phyloP scores from a whole-genome alignment of 805 yeast species.

The Metschnikowia arizonensis region DNA sequence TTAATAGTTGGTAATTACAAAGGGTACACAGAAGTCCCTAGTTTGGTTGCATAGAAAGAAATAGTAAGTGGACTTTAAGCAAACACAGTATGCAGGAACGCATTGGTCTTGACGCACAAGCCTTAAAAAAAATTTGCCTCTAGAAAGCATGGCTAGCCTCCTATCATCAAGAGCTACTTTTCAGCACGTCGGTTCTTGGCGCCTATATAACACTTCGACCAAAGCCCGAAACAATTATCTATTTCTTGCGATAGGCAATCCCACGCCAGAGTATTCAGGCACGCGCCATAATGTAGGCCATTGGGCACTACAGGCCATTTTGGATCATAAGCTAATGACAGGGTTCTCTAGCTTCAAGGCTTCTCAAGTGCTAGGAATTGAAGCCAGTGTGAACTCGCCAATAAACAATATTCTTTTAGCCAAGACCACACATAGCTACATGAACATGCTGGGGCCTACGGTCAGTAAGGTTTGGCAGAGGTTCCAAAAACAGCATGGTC shows the following conservation, averaged over 20 bases:
- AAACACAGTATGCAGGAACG: too few species aligned
- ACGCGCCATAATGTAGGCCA: conserved; percentile 85
- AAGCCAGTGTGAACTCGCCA: not conserved
- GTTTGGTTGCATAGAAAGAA: too few species aligned
- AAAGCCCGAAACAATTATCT: conserved; percentile 1
- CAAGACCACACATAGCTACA: conserved; percentile 52
- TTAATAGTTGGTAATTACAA: too few species aligned
- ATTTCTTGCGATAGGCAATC: conserved; percentile 64
- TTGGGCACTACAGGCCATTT: conserved; percentile 38
- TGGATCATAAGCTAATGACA: conserved; percentile 58
- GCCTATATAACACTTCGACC: not conserved
- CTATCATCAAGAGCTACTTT: not conserved
- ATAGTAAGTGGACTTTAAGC: too few species aligned
- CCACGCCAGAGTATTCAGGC: conserved; percentile 53
- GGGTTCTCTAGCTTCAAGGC: conserved; percentile 20
- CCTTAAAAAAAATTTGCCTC: too few species aligned
- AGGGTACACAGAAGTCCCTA: too few species aligned
- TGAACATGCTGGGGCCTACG: conserved; percentile 70
- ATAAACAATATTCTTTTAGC: conserved; percentile 33
- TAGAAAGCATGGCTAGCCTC: too few species aligned
- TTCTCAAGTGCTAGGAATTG: conserved; percentile 1
- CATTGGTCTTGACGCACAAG: too few species aligned
- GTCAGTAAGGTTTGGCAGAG: conserved; percentile 47
- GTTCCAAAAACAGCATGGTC: conserved; percentile 18
- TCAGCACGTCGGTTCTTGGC: not conserved